Base-by-base conservation (phyloP, 164 flowering plant genomes). In the Euptelea pleiosperma region DNA sequence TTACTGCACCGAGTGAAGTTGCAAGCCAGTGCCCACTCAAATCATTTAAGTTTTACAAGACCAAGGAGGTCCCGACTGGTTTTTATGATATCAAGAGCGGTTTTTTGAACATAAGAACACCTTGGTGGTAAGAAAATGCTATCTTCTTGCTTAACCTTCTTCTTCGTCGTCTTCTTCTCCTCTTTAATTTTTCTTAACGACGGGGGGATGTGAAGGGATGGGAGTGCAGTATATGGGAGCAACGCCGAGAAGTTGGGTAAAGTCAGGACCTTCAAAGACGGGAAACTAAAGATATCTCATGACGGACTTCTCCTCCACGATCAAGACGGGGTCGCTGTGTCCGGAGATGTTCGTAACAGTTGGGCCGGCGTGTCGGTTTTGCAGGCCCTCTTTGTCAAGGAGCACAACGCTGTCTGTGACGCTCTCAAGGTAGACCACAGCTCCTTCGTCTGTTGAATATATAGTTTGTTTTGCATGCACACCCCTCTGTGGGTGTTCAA, bases 131-230 rank as follows among this genome's bases (percentile, higher is more conserved):
- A 16, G 66, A 5, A 25, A 49, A 28, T 30, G 18, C 49, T 19
- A 14, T 12, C 12, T 45, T 3, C 21, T 18, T 3, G 6, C 58
- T 40, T 48, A 11, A 25, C 19, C 25, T 4, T 3, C 4, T 1
- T 33, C 12, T n/a, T 51, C 55, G 16, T 0, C 1, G 31, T 52
- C n/a, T 52, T 30, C 4, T 44, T 57, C 22, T 12, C 8, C 6
- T n/a, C n/a, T n/a, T n/a, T n/a, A n/a, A n/a, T n/a, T n/a, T n/a
- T n/a, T n/a, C n/a, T n/a, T n/a, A n/a, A n/a, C n/a, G n/a, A n/a
- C n/a, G n/a, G n/a, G n/a, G n/a, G n/a, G n/a, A n/a, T n/a, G n/a
- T 52, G 45, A 16, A 79, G 78, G 83, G 83, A 76, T 57, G 76
- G 73, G 22, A 76, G 83, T 58, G 75, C 36, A 1, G 47, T 79